phyloP scores from a whole-genome alignment of 495 filamentous ascomycete species.

The Lasiosphaeriaceae sp. region DNA sequence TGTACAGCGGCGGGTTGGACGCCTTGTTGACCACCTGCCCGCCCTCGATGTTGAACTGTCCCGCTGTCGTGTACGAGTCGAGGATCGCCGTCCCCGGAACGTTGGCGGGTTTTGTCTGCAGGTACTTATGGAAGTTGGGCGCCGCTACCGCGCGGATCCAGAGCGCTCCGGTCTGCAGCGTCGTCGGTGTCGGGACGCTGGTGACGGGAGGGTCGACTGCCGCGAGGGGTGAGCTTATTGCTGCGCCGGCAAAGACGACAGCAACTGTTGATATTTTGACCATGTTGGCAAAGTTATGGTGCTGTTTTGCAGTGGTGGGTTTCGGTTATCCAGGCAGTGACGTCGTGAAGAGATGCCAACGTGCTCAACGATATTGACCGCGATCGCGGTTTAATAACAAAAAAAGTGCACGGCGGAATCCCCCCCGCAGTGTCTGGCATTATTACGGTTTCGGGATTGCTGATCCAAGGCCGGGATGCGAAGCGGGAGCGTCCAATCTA shows the following conservation, averaged over 20 bases:
- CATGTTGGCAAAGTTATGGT: slow-evolving; percentile 1
- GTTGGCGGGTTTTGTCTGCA: slow-evolving; percentile 52
- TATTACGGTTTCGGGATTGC: no score
- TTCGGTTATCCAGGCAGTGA: no score
- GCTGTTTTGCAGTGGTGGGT: no score
- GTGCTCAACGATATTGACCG: no score
- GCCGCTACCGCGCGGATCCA: slow-evolving; percentile 58
- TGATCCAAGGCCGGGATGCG: no score
- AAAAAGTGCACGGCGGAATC: no score
- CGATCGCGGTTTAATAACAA: no score
- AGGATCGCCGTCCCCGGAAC: slow-evolving; percentile 47
- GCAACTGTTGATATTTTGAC: slow-evolving; percentile 11
- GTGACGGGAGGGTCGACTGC: slow-evolving; percentile 7
- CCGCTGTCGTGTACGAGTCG: slow-evolving; percentile 51
- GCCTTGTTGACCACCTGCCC: slow-evolving; percentile 56
- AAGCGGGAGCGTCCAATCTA: no score
- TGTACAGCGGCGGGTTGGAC: slow-evolving; percentile 38
- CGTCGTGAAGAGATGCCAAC: no score
- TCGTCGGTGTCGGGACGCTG: slow-evolving; percentile 24
- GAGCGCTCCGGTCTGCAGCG: slow-evolving; percentile 49
- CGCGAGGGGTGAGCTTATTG: slow-evolving; percentile 12
- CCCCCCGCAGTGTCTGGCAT: no score
- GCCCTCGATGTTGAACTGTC: slow-evolving; percentile 54
- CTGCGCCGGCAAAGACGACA: slow-evolving; percentile 16
- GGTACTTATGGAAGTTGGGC: slow-evolving; percentile 62